Percentiles rank a stretch among this genome's conserved stretches.
Evolutionary conservation across 306 rosid species (phyloP).

Genomic region (Sicyos edulis): DNA sequence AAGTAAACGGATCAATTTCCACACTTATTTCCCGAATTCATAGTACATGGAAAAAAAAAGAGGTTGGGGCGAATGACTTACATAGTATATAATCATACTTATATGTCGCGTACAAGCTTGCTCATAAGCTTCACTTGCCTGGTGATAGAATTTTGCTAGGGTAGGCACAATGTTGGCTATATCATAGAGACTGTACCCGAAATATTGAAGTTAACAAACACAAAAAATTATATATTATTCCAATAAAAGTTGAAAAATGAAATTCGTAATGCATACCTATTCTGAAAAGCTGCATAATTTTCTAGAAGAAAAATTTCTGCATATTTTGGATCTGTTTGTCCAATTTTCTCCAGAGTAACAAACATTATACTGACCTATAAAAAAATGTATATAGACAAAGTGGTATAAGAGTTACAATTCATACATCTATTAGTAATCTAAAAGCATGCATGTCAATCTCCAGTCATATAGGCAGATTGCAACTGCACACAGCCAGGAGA

Average conservation of each 20-base stretch:
- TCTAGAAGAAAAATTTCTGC: constrained; percentile 83
- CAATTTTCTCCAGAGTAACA: constrained; percentile 80
- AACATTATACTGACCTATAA: constrained; percentile 81
- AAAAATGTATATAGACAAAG: no score
- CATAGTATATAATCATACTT: constrained; percentile 76
- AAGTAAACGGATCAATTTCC: constrained; percentile 1
- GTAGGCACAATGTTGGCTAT: constrained; percentile 96
- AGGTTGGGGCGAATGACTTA: constrained; percentile 34
- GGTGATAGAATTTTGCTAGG: constrained; percentile 93
- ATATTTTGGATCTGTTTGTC: constrained; percentile 82
- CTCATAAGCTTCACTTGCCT: constrained; percentile 96
- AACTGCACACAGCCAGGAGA: not conserved
- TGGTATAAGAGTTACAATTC: not conserved
- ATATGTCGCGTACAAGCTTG: constrained; percentile 93
- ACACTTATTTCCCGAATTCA: not conserved
- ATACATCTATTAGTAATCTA: not conserved
- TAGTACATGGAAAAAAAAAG: not conserved
- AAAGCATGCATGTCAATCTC: not conserved
- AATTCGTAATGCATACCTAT: constrained; percentile 42
- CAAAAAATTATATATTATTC: not conserved
- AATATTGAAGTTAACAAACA: constrained; percentile 20
- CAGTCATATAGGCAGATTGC: not conserved
- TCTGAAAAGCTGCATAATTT: constrained; percentile 97
- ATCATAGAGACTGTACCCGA: constrained; percentile 74
- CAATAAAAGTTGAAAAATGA: constrained; percentile 17